phyloP scores from a whole-genome alignment of 371 early-diverging fungal species.

The Saksenaea oblongispora region DNA sequence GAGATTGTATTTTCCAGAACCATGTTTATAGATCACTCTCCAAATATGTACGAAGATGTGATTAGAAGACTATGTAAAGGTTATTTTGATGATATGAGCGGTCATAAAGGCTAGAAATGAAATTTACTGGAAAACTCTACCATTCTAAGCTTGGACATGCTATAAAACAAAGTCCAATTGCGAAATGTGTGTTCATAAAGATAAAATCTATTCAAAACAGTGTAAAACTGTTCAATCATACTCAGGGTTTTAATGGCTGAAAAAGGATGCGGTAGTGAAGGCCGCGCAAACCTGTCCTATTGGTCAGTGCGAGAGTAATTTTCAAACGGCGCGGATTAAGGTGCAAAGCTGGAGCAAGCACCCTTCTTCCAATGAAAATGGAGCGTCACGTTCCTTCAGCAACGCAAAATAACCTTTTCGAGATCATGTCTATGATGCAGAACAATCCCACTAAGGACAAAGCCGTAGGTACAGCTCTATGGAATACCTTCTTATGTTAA shows the following conservation, averaged over 20 bases:
- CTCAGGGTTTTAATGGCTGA: too few relatives aligned
- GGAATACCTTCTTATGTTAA: neutral
- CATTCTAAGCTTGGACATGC: too few relatives aligned
- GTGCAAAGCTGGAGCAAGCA: too few relatives aligned
- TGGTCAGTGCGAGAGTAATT: too few relatives aligned
- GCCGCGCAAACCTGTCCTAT: too few relatives aligned
- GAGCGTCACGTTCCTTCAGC: neutral
- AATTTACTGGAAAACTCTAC: neutral
- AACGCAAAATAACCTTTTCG: neutral
- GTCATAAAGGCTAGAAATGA: neutral
- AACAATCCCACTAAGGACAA: slow-evolving; percentile 1
- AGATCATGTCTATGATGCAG: neutral
- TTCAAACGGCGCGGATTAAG: too few relatives aligned
- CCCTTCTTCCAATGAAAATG: neutral
- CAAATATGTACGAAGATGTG: slow-evolving; percentile 63
- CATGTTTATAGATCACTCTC: slow-evolving; percentile 78
- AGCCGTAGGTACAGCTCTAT: neutral
- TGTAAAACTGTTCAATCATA: too few relatives aligned
- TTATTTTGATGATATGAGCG: slow-evolving; percentile 20
- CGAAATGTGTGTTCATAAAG: too few relatives aligned
- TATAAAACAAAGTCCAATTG: too few relatives aligned
- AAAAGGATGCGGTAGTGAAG: too few relatives aligned
- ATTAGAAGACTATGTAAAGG: slow-evolving; percentile 33
- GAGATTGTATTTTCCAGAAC: slow-evolving; percentile 69
- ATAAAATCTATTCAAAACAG: too few relatives aligned